Conservation (phyloP, 2,329 filamentous ascomycete genomes). For the Curvularia hawaiiensis region DNA sequence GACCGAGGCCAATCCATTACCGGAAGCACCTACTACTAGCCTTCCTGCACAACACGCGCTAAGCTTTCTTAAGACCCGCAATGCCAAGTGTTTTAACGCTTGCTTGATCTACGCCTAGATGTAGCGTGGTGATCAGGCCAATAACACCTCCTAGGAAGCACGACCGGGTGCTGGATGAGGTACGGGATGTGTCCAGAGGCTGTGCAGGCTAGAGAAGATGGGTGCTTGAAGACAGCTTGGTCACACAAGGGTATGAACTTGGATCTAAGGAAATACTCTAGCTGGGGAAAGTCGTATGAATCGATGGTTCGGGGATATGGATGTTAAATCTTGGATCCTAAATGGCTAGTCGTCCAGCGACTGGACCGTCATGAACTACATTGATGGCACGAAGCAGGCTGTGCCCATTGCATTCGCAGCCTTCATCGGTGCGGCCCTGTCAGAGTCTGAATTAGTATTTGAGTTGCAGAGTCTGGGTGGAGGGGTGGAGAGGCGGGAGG, state of each 20-base stretch:
- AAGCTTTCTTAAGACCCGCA: neutral
- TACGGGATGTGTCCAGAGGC: too few species aligned
- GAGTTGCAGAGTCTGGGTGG: neutral
- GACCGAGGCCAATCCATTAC: too few species aligned
- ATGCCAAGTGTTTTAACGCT: neutral
- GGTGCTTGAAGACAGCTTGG: neutral
- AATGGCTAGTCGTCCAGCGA: neutral
- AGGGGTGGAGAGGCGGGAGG: conserved; percentile 7
- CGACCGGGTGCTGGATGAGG: neutral
- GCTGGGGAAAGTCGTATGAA: neutral
- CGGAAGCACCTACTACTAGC: neutral
- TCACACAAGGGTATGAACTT: neutral
- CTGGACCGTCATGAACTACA: neutral
- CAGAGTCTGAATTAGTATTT: neutral
- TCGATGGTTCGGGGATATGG: neutral
- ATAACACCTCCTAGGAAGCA: neutral
- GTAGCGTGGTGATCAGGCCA: neutral
- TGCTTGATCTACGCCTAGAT: neutral
- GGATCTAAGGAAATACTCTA: neutral
- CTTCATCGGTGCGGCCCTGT: neutral
- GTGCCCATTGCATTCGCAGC: neutral
- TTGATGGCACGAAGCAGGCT: neutral
- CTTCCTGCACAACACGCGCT: neutral
- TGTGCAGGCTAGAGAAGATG: neutral
- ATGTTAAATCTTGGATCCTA: neutral